Evolutionary conservation across 331 rosid species (phyloP).

Genomic region (Phaseolus coccineus): DNA sequence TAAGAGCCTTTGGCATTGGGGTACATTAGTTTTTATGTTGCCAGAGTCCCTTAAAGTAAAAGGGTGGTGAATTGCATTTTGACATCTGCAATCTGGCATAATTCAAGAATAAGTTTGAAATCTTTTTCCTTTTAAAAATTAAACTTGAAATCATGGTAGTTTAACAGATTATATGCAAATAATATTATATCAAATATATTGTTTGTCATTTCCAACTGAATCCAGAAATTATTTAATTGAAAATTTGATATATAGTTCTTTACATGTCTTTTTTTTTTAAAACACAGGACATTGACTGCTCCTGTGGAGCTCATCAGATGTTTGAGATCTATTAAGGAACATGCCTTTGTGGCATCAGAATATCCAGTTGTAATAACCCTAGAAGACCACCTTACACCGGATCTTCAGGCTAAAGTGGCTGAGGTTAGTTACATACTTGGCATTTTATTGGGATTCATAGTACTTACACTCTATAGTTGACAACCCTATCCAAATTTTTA

Average conservation of each 20-base stretch:
- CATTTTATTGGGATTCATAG: slow-evolving; percentile 38
- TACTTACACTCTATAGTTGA: slow-evolving; percentile 38
- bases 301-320: slow-evolving; percentile 93
- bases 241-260: slow-evolving; percentile 15
- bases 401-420: slow-evolving; percentile 97
- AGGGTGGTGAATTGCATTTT: neutral
- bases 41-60: slow-evolving; percentile 3
- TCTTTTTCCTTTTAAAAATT: neutral
- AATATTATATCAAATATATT: neutral
- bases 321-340: slow-evolving; percentile 80
- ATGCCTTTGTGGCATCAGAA: slow-evolving; percentile 83
- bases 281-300: slow-evolving; percentile 82
- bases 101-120: neutral
- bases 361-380: slow-evolving; percentile 93
- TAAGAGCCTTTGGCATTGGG: neutral
- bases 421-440: slow-evolving; percentile 57
- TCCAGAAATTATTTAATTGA: slow-evolving; percentile 21
- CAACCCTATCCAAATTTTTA: slow-evolving; percentile 51
- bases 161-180: slow-evolving; percentile 2
- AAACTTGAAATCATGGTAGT: slow-evolving; percentile 1
- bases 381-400: slow-evolving; percentile 92
- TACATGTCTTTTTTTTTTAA: slow-evolving; percentile 1
- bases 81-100: slow-evolving; percentile 17
- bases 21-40: slow-evolving; percentile 13
- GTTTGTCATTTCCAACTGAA: slow-evolving; percentile 1